Evolutionary conservation across 108 stramenopile species (phyloP).

Genomic region (Nitzschia inconspicua): DNA sequence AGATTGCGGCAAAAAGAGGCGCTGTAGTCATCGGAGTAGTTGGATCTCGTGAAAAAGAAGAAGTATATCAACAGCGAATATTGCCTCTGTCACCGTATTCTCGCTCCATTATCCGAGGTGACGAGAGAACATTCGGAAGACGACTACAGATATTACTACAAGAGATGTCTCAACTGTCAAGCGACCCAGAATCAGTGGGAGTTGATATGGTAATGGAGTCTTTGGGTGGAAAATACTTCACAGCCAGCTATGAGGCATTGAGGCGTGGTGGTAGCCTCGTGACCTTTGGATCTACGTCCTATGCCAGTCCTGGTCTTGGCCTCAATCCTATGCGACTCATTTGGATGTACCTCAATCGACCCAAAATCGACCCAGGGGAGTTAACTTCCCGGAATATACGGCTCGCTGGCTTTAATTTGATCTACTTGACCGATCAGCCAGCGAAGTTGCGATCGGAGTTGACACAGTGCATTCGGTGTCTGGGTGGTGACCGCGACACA

Average conservation of each 20-base stretch:
- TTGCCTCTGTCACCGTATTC: constrained; percentile 11
- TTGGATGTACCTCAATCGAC: constrained; percentile 17
- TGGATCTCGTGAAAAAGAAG: constrained; percentile 10
- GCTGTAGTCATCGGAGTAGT: constrained; percentile 24
- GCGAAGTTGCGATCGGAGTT: constrained; percentile 5
- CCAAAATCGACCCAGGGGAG: constrained; percentile 28
- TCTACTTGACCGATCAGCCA: constrained; percentile 25
- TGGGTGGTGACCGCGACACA: not conserved
- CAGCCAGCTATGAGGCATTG: constrained; percentile 8
- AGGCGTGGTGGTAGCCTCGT: constrained; percentile 22
- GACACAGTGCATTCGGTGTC: constrained; percentile 12
- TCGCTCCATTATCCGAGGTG: constrained; percentile 7
- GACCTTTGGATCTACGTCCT: constrained; percentile 31
- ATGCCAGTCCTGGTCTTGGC: constrained; percentile 4
- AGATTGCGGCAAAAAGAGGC: constrained; percentile 29
- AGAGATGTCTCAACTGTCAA: not conserved
- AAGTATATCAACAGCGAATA: constrained; percentile 18
- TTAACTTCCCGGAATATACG: constrained; percentile 21
- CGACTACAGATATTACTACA: not conserved
- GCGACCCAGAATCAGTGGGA: not conserved
- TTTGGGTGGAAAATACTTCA: constrained; percentile 30
- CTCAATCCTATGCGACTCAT: constrained; percentile 8
- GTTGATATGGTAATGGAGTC: constrained; percentile 36
- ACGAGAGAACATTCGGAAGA: constrained; percentile 4
- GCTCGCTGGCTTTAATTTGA: constrained; percentile 33